Percentiles rank a stretch among this genome's conserved stretches.
These are phyloP conservation scores for Dactylella cylindrospora DNA, from an alignment of 2,329 filamentous ascomycete species.

Conservation along the genomic window DNA sequence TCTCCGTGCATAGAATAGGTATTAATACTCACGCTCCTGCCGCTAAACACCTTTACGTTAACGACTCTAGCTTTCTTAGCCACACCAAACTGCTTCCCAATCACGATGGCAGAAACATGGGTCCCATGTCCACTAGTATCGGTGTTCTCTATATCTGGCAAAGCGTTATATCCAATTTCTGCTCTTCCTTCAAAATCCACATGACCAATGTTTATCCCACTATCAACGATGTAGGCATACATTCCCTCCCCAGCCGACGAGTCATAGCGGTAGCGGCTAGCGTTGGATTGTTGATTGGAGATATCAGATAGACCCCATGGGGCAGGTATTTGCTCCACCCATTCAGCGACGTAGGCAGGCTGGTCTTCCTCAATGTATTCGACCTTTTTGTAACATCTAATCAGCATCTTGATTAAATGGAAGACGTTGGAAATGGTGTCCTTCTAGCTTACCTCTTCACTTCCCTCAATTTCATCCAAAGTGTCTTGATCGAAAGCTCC, in stretches of 20 bases:
- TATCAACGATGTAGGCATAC: conserved; percentile 53
- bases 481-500: conserved; percentile 55
- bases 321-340: background rate
- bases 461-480: conserved; percentile 53
- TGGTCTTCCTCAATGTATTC: conserved; percentile 47
- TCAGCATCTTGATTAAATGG: background rate
- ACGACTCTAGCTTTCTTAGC: conserved; percentile 52
- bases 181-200: conserved; percentile 52
- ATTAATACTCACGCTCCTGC: conserved; percentile 55
- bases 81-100: conserved; percentile 51
- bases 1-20: conserved; percentile 58
- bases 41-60: conserved; percentile 59
- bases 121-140: conserved; percentile 52
- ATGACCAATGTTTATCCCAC: conserved; percentile 52
- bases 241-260: conserved; percentile 51
- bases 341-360: background rate
- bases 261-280: conserved; percentile 53
- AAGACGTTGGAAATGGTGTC: background rate
- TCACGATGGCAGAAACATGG: conserved; percentile 53
- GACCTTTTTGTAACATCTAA: conserved; percentile 43
- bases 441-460: conserved; percentile 51
- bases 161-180: conserved; percentile 51
- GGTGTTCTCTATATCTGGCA: conserved; percentile 32
- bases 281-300: conserved; percentile 51
- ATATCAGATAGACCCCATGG: conserved; percentile 46